phyloP scores from a whole-genome alignment of 768 basidiomycete species.

The Rhizopogon rudus region DNA sequence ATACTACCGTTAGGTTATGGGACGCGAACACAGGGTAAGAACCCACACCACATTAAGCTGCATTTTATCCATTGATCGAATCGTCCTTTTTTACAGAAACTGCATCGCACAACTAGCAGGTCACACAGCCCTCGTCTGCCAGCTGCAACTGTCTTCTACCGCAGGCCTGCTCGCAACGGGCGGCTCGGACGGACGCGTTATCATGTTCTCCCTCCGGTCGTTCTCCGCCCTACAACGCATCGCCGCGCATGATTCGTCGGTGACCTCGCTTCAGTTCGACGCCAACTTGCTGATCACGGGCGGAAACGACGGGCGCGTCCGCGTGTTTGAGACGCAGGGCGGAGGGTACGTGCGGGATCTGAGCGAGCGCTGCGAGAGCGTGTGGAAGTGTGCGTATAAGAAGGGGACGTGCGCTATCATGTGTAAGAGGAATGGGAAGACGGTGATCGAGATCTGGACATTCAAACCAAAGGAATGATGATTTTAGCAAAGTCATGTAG shows the following conservation, averaged over 20 bases:
- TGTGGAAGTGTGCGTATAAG: conserved; percentile 83
- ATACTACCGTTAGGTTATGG: conserved; percentile 94
- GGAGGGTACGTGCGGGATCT: conserved; percentile 72
- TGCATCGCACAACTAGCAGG: conserved; percentile 85
- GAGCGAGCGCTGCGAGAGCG: conserved; percentile 69
- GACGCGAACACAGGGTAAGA: conserved; percentile 77
- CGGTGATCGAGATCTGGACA: conserved; percentile 85
- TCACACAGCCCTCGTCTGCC: conserved; percentile 90
- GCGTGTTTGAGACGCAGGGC: conserved; percentile 62
- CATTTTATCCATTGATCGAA: background rate
- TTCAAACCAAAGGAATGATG: conserved; percentile 44
- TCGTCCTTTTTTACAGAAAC: conserved; percentile 36
- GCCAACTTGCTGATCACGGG: conserved; percentile 75
- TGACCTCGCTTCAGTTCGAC: conserved; percentile 88
- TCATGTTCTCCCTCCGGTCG: conserved; percentile 54
- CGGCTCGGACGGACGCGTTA: conserved; percentile 84
- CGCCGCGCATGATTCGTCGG: conserved; percentile 83
- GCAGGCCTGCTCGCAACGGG: conserved; percentile 65
- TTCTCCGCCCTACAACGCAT: conserved; percentile 55
- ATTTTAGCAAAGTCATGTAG: background rate
- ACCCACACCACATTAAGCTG: background rate
- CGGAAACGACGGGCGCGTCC: conserved; percentile 81
- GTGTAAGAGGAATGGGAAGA: conserved; percentile 76
- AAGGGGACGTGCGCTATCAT: conserved; percentile 73
- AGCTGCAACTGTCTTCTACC: conserved; percentile 70